Conservation (phyloP, 306 rosid genomes). For the Ochetophila trinervis region DNA sequence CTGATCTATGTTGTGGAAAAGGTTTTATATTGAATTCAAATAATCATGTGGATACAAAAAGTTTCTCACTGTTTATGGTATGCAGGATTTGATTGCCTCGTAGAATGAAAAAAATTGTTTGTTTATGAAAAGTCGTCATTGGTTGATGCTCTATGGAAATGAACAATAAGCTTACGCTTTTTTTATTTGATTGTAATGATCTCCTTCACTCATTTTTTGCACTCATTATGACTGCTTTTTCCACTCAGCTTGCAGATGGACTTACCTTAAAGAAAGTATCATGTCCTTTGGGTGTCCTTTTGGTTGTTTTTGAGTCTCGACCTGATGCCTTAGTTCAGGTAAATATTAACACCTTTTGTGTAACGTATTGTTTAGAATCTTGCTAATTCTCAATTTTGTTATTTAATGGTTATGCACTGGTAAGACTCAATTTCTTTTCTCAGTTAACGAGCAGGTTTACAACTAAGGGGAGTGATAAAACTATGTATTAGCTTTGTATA, state of each 20-base stretch:
- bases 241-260: conserved; percentile 65
- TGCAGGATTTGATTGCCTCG: too few species aligned
- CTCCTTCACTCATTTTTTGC: conserved; percentile 14
- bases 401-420: too few species aligned
- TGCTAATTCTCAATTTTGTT: too few species aligned
- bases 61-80: too few species aligned
- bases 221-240: conserved; percentile 30
- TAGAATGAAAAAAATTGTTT: too few species aligned
- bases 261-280: conserved; percentile 69
- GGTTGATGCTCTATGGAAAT: not conserved
- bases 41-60: too few species aligned
- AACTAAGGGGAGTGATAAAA: too few species aligned
- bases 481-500: too few species aligned
- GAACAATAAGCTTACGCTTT: not conserved
- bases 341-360: not conserved
- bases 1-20: not conserved
- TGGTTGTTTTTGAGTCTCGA: conserved; percentile 85
- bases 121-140: not conserved
- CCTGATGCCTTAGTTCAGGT: conserved; percentile 99
- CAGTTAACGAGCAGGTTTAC: too few species aligned
- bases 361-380: too few species aligned
- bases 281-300: conserved; percentile 78
- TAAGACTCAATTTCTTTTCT: too few species aligned
- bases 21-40: not conserved
- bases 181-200: not conserved